Conservation (phyloP, 495 filamentous ascomycete genomes). For the Schizothecium vesticola region DNA sequence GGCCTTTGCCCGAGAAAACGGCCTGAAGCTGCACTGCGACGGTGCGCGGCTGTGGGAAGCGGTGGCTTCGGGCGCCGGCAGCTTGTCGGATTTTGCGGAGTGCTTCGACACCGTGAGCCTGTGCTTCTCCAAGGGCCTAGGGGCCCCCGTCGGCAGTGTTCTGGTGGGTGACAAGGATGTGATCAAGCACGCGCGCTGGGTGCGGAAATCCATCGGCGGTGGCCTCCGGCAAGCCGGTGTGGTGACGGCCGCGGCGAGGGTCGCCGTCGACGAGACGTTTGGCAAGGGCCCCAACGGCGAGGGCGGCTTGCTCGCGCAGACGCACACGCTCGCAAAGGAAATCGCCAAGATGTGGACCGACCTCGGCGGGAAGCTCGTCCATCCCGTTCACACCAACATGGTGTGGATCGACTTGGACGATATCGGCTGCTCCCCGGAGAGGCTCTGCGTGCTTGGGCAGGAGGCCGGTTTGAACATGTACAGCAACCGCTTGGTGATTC, state of each 20-base stretch:
- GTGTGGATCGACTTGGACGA: conserved; percentile 78
- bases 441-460: conserved; percentile 44
- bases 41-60: conserved; percentile 84
- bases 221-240: conserved; percentile 69
- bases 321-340: conserved; percentile 60
- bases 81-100: conserved; percentile 59
- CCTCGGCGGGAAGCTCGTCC: conserved; percentile 53
- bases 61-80: conserved; percentile 53
- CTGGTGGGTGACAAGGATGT: conserved; percentile 61
- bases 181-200: conserved; percentile 69
- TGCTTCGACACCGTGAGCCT: conserved; percentile 77
- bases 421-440: conserved; percentile 36
- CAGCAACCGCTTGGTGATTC: conserved; percentile 53
- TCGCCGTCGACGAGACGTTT: conserved; percentile 65
- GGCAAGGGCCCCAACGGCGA: conserved; percentile 53
- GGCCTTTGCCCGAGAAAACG: conserved; percentile 60
- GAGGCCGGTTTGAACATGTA: conserved; percentile 51
- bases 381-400: conserved; percentile 86
- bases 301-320: conserved; percentile 57
- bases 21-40: conserved; percentile 73
- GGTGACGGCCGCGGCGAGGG: conserved; percentile 53
- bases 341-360: conserved; percentile 60
- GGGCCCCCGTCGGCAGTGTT: conserved; percentile 81
- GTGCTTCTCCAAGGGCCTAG: conserved; percentile 86
- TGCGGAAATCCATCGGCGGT: conserved; percentile 81